Base-by-base conservation (phyloP, 2,329 filamentous ascomycete genomes). In the Lithohypha guttulata region DNA sequence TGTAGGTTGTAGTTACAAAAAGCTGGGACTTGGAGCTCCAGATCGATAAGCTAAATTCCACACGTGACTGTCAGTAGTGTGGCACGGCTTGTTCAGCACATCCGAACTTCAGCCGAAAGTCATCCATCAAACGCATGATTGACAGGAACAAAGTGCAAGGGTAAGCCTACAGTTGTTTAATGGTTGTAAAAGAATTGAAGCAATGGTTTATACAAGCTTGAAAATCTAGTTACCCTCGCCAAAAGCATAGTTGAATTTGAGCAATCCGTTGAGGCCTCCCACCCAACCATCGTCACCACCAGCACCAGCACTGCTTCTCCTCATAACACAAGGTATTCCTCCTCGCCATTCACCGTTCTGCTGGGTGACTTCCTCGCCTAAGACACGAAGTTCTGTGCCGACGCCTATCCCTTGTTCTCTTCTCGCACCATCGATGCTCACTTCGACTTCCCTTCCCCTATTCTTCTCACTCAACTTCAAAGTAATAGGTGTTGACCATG, bases 161-260 rank as follows among this genome's bases (percentile, higher is more conserved):
- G n/a, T n/a, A n/a, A n/a, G n/a, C n/a, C n/a, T n/a, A n/a, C n/a
- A n/a, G n/a, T n/a, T n/a, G n/a, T n/a, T n/a, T n/a, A n/a, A n/a
- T n/a, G n/a, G n/a, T n/a, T n/a, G n/a, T n/a, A n/a, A n/a, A n/a
- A n/a, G n/a, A n/a, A n/a, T n/a, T n/a, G n/a, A n/a, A n/a, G n/a
- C n/a, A n/a, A n/a, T n/a, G n/a, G n/a, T n/a, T n/a, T n/a, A n/a
- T n/a, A n/a, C n/a, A n/a, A n/a, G n/a, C n/a, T n/a, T n/a, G n/a
- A n/a, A n/a, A n/a, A n/a, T n/a, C 48, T 41, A 51, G 19, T 17
- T 51, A 38, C 69, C 69, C 53, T 81, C 80, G 1, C 91, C 91
- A 68, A 96, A 96, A 0, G 89, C 87, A 63, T 94, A 84, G 59
- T 98, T 98, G 59, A 96, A 98, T 65, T 98, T 98, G 51, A 98